Evolutionary conservation across 805 yeast genomes (phyloP).

Genomic region (Yamadazyma sp.): DNA sequence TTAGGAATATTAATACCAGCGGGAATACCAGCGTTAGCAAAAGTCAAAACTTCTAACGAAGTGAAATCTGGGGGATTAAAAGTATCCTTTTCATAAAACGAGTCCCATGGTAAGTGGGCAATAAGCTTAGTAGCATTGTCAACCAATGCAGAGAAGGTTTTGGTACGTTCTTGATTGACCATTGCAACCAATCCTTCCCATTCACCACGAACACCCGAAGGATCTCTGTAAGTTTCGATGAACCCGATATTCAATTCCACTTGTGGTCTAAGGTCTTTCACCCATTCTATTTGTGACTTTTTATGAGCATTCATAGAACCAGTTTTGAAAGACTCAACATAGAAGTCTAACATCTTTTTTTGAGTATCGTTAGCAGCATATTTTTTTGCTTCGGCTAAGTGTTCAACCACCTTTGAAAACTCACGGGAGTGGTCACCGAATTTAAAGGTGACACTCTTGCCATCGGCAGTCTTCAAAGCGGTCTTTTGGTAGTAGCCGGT

Average conservation of each 20-base stretch:
- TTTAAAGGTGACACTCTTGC: slow-evolving; percentile 47
- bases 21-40: slow-evolving; percentile 88
- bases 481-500: slow-evolving; percentile 54
- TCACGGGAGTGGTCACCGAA: slow-evolving; percentile 80
- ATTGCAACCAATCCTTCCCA: slow-evolving; percentile 92
- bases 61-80: slow-evolving; percentile 93
- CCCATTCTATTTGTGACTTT: slow-evolving; percentile 84
- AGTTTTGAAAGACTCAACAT: slow-evolving; percentile 68
- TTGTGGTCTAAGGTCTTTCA: slow-evolving; percentile 77
- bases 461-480: slow-evolving; percentile 31
- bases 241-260: slow-evolving; percentile 79
- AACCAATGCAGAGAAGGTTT: slow-evolving; percentile 72
- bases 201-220: slow-evolving; percentile 88
- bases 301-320: slow-evolving; percentile 87
- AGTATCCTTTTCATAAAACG: slow-evolving; percentile 73
- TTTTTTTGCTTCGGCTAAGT: slow-evolving; percentile 55
- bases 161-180: slow-evolving; percentile 85
- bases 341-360: slow-evolving; percentile 59
- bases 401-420: slow-evolving; percentile 56
- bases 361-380: slow-evolving; percentile 76
- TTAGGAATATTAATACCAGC: slow-evolving; percentile 94
- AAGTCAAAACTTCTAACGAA: slow-evolving; percentile 83
- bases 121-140: slow-evolving; percentile 65
- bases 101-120: slow-evolving; percentile 72
- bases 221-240: slow-evolving; percentile 91